Conservation (phyloP, 1,139 yeast genomes). For the Yamadazyma blattariae region DNA sequence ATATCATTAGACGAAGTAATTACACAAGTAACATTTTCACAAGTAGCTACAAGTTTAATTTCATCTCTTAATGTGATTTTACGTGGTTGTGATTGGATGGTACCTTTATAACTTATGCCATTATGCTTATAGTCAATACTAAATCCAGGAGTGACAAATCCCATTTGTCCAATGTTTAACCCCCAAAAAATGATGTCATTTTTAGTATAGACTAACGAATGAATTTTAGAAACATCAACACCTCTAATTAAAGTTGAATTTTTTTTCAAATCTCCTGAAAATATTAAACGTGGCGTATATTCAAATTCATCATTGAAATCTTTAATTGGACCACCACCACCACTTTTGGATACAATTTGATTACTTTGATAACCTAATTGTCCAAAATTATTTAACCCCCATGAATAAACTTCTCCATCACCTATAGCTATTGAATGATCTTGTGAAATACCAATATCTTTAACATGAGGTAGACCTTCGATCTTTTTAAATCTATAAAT, state of each 20-base stretch:
- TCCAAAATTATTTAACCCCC: constrained; percentile 72
- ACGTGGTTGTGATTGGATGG: constrained; percentile 40
- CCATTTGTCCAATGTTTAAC: constrained; percentile 83
- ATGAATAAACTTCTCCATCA: constrained; percentile 56
- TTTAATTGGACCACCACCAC: constrained; percentile 17
- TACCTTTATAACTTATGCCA: constrained; percentile 31
- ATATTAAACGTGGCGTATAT: constrained; percentile 47
- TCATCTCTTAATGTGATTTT: constrained; percentile 44
- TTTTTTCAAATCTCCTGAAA: constrained; percentile 43
- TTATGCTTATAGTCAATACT: constrained; percentile 24
- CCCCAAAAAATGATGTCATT: constrained; percentile 72
- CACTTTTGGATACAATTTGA: constrained; percentile 8
- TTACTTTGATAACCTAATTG: constrained; percentile 61
- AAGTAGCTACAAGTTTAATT: constrained; percentile 59
- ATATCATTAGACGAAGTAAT: constrained; percentile 59
- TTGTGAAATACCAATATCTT: constrained; percentile 51
- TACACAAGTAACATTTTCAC: constrained; percentile 71
- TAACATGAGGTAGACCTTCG: constrained; percentile 26
- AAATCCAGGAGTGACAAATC: constrained; percentile 29
- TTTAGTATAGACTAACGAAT: constrained; percentile 61
- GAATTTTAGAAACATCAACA: constrained; percentile 67
- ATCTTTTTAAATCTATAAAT: constrained; percentile 37
- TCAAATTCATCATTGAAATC: constrained; percentile 36
- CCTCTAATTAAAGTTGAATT: constrained; percentile 37
- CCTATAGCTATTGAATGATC: constrained; percentile 60